phyloP scores from a whole-genome alignment of 2,329 filamentous ascomycete genomes.

The Colletotrichum cordylinicola region DNA sequence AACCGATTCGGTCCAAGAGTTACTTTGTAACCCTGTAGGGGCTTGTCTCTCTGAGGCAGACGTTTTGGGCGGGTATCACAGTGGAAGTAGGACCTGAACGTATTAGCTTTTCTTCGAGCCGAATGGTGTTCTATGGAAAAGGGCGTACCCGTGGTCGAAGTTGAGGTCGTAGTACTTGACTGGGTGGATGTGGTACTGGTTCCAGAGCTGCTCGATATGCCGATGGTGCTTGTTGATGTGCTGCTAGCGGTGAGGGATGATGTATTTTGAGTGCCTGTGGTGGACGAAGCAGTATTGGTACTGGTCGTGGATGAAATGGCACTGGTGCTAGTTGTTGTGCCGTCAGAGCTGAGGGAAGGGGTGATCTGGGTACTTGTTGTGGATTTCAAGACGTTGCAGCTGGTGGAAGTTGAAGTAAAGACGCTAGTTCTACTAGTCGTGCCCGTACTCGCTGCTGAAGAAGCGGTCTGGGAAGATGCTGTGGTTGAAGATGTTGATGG shows the following conservation, averaged over 20 bases:
- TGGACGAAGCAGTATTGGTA: no score
- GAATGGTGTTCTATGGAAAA: neutral
- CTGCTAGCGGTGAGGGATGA: neutral
- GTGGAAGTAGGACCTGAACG: neutral
- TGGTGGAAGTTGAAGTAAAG: neutral
- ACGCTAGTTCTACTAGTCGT: neutral
- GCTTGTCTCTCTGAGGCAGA: neutral
- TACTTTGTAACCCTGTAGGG: neutral
- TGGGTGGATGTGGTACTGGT: neutral
- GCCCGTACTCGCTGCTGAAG: neutral
- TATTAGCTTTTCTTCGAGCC: neutral
- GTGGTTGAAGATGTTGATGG: fast-evolving
- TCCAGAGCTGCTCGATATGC: neutral
- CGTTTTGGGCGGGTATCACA: neutral
- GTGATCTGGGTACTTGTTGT: neutral
- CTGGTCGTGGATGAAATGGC: no score
- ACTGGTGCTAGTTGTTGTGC: neutral
- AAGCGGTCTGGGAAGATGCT: neutral
- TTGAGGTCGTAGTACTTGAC: neutral
- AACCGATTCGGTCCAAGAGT: neutral
- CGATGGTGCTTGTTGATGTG: neutral
- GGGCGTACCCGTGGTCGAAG: neutral
- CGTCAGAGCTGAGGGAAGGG: no score
- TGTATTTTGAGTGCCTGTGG: neutral
- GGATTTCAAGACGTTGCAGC: neutral